Evolutionary conservation across 139 green algal species (phyloP).

Genomic region (Eudorina sp.): DNA sequence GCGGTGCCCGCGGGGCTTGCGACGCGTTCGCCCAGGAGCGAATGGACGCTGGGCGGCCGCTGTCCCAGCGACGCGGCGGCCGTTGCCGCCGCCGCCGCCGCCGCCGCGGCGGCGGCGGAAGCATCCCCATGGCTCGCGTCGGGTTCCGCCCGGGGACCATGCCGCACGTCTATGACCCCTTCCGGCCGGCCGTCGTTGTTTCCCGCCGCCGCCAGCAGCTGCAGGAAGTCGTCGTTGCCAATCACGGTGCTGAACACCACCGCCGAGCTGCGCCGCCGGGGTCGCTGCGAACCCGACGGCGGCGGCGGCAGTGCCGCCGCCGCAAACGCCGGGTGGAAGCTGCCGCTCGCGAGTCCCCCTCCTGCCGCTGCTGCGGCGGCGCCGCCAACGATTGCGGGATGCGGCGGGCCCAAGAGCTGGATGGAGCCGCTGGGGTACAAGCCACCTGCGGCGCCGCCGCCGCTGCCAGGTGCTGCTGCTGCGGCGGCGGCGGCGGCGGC

Average conservation of each 20-base stretch:
- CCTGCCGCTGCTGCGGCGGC: background rate
- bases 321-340: background rate
- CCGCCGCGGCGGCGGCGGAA: background rate
- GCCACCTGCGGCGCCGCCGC: slow-evolving; percentile 3
- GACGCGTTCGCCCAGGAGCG: background rate
- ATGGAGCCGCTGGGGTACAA: background rate
- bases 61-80: background rate
- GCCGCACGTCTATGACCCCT: slow-evolving; percentile 2
- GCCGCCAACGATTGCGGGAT: background rate
- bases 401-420: background rate
- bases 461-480: background rate
- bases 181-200: slow-evolving; percentile 41
- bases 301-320: no score
- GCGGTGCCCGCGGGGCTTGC: background rate
- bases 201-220: background rate
- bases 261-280: background rate
- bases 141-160: no score
- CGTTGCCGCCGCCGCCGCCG: background rate
- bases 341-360: no score
- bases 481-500: background rate
- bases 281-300: background rate
- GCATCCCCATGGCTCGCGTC: no score
- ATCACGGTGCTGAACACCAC: slow-evolving; percentile 11
- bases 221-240: background rate
- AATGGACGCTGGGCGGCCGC: background rate